These are phyloP conservation scores for Isabelozyma heimii DNA, from an alignment of 805 yeast genomes.

Conservation along the genomic window DNA sequence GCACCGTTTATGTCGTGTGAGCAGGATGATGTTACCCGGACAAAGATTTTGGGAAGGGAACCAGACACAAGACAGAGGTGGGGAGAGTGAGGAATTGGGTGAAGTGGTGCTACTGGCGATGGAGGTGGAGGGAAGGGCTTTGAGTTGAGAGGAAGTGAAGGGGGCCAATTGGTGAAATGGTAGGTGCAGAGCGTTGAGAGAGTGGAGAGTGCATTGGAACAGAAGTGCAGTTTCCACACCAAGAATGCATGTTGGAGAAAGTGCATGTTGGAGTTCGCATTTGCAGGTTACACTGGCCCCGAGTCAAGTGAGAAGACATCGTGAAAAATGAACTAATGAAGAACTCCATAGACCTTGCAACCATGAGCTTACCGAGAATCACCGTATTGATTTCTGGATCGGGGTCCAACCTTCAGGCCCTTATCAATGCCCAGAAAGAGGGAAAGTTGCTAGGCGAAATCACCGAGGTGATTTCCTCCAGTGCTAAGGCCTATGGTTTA, in stretches of 20 bases:
- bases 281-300: too few species aligned
- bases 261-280: too few species aligned
- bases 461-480: constrained; percentile 80
- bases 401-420: constrained; percentile 94
- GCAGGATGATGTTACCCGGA: constrained; percentile 1
- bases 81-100: not conserved
- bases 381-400: constrained; percentile 90
- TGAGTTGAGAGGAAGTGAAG: too few species aligned
- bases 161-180: not conserved
- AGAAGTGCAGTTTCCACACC: too few species aligned
- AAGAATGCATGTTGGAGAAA: too few species aligned
- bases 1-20: not conserved
- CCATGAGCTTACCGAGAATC: constrained; percentile 24
- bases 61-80: not conserved
- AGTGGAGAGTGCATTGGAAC: too few species aligned
- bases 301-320: too few species aligned
- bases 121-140: too few species aligned
- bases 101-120: not conserved
- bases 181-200: not conserved
- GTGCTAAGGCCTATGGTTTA: constrained; percentile 83
- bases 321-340: too few species aligned
- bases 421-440: constrained; percentile 66
- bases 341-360: not conserved
- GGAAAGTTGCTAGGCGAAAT: constrained; percentile 52
- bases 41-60: not conserved